Base-by-base conservation (phyloP, 257 asterid genomes). In the Solanum chilense region DNA sequence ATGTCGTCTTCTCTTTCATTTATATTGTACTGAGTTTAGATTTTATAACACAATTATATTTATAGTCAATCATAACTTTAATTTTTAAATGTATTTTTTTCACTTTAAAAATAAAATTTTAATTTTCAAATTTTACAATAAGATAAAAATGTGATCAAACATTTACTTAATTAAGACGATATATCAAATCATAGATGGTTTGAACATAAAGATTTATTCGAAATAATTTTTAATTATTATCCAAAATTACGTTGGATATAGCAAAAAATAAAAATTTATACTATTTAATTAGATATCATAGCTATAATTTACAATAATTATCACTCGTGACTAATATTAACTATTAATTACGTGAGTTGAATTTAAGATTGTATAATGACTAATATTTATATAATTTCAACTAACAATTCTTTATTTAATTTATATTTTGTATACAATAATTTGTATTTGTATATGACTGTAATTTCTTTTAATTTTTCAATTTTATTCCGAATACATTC, bases 241-340 rank as follows among this genome's bases (percentile, higher is more conserved):
- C 0, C 64, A 56, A 56, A 56, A 56, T 56, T 56, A 18, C 64
- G 1, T 56, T 18, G n/a, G 11, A 56, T 56, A 56, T 18, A 56
- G 7, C 1, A 0, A 16, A 14, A 16, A 5, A 49, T 14, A 52
- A 0, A 52, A 16, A 0, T 4, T 56, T 56, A 56, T 56, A 18
- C 64, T 56, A 56, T 23, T 7, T 15, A 52, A 52, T 18, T 52
- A 52, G n/a, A 1, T 2, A 56, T 3, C 64, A 56, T 56, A 56
- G 64, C 2, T 56, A 56, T 2, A 18, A 0, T 18, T 56, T 56
- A 23, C 0, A 1, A 2, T 18, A 56, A 18, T 56, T 56, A 56
- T 0, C 64, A 56, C n/a, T 56, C 1, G 64, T 56, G 11, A 56
- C 4, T 18, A 56, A 56, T 23, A 56, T 56, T 56, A 56, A 56